A percentile compares a stretch with the other conserved stretches of the same genome.
phyloP scores from a whole-genome alignment of 768 basidiomycete species.

The Kwoniella sp. region DNA sequence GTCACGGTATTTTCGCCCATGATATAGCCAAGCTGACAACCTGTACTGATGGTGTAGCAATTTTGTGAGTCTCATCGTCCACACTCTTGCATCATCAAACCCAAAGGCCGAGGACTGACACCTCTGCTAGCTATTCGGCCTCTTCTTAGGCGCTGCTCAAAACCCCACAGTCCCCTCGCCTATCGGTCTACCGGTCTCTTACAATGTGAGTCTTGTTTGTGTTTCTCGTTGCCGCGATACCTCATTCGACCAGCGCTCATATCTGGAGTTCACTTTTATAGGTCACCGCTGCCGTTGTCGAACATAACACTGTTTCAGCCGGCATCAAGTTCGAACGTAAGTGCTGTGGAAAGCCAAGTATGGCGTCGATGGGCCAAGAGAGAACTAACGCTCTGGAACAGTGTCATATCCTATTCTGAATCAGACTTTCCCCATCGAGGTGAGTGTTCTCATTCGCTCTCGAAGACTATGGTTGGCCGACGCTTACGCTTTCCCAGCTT shows the following conservation, averaged over 20 bases:
- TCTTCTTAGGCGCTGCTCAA: constrained; percentile 30
- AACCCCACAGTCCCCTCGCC: constrained; percentile 28
- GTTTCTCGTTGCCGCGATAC: neutral
- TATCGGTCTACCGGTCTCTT: constrained; percentile 30
- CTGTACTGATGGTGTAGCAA: constrained; percentile 13
- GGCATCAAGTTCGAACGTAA: constrained; percentile 31
- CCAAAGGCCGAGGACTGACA: too few relatives aligned
- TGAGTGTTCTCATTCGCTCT: too few relatives aligned
- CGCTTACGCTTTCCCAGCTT: constrained; percentile 10
- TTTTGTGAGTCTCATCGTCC: constrained; percentile 30
- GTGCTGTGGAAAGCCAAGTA: neutral
- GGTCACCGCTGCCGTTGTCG: constrained; percentile 28
- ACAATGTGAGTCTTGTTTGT: constrained; percentile 36
- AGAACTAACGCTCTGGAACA: neutral
- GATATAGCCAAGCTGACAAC: neutral
- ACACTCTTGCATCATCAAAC: too few relatives aligned
- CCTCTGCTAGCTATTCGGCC: constrained; percentile 33
- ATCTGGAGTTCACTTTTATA: too few relatives aligned
- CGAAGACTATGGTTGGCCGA: too few relatives aligned
- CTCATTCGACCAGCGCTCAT: too few relatives aligned
- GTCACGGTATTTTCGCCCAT: constrained; percentile 4
- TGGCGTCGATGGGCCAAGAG: too few relatives aligned
- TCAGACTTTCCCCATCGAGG: constrained; percentile 34
- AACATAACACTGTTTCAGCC: constrained; percentile 26
- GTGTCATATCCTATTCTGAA: constrained; percentile 31